Evolutionary conservation across 805 yeast genomes (phyloP), one percentile per base, ranked within the genome.

Genomic region (Ogataea nakhonphanomensis): DNA sequence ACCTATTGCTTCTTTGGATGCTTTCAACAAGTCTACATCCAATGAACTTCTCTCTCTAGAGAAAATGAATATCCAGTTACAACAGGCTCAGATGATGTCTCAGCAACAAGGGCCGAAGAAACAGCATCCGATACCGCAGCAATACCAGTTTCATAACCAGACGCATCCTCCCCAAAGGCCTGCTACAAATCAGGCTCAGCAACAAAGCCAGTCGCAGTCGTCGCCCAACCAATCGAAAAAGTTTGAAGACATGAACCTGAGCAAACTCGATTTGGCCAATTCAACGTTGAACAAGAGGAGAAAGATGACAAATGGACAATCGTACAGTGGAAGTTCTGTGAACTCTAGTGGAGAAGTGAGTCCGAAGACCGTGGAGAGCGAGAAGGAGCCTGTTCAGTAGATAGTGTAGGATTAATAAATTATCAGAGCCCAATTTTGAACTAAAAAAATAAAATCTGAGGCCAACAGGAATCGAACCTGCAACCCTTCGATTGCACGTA

Each of bases 391-490:
- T 11, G 6, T 25, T 15, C 11, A 17, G 15, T 25, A 21, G 27
- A 24, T 26, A 39, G 24, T 29, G 22, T 32, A 33, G 8, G n/a
- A 29, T 21, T 33, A 23, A 8, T 35, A 4, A 17, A 4, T 17
- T 17, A 17, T 17, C 20, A 17, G 20, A 17, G 20, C 5, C 20
- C 20, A 17, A 5, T 17, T 22, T 10, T 9, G 20, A 8, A 8
- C 10, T 9, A 35, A 59, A 59, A 49, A 58, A 58, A 55, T 52
- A 60, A 65, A 59, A 47, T 41, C 50, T 77, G 82, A 77, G 80
- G 78, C 83, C 81, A 83, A 79, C 86, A 79, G 84, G 86, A 79
- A 77, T 79, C 76, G 86, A 79, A 79, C 86, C 84, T 79, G 85
- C 86, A 79, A 75, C 86, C 86, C 78, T 79, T 77, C 79, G 86